Evolutionary conservation across 2,329 filamentous ascomycete species (phyloP).

Genomic region (Talaromyces sp.): DNA sequence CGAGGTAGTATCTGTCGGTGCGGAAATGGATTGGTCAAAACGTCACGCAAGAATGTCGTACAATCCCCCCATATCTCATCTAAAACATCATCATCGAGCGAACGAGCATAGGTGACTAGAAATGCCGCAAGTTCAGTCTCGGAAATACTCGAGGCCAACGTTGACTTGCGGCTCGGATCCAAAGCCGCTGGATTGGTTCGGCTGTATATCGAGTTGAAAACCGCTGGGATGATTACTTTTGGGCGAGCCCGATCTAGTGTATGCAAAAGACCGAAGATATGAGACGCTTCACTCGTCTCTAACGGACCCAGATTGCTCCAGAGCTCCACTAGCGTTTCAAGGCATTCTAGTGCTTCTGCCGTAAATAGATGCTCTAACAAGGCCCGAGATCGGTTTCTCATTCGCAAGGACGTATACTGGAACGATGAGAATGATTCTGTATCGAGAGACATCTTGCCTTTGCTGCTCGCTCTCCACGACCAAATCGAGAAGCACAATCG

Average conservation of each 20-base stretch:
- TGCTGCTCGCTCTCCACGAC: conserved; percentile 73
- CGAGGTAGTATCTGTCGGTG: conserved; percentile 86
- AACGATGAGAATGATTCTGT: conserved; percentile 72
- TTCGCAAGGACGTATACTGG: conserved; percentile 81
- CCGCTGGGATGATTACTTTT: conserved; percentile 84
- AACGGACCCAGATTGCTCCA: conserved; percentile 61
- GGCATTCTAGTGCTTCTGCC: conserved; percentile 85
- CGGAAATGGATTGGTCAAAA: conserved; percentile 89
- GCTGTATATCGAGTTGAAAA: conserved; percentile 95
- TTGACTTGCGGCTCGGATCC: conserved; percentile 77
- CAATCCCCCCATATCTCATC: conserved; percentile 98
- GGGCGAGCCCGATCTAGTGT: conserved; percentile 88
- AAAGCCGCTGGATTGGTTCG: conserved; percentile 80
- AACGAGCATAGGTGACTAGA: conserved; percentile 81
- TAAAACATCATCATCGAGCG: conserved; percentile 92
- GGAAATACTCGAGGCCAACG: conserved; percentile 76
- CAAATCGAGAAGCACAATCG: conserved; percentile 90
- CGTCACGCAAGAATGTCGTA: conserved; percentile 81
- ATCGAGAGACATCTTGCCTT: conserved; percentile 52
- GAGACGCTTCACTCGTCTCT: conserved; percentile 51
- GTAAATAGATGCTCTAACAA: conserved; percentile 90
- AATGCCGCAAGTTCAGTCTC: conserved; percentile 85
- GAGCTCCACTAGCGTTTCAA: conserved; percentile 83
- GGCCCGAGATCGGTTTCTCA: conserved; percentile 83
- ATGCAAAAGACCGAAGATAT: conserved; percentile 81